These are phyloP conservation scores for Naumovozyma castellii DNA, from an alignment of 805 yeast genomes.

Conservation along the genomic window DNA sequence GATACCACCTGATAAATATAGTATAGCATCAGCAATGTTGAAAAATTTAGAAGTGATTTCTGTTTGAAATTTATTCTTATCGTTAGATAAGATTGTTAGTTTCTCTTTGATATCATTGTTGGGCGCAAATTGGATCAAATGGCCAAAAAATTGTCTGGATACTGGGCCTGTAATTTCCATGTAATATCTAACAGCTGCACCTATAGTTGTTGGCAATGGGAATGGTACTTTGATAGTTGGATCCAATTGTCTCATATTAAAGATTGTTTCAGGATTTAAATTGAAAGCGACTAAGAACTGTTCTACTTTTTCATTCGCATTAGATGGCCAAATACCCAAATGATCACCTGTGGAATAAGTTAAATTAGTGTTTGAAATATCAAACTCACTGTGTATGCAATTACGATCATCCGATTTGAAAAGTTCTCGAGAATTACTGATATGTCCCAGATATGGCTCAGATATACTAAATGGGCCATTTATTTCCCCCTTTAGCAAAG, in stretches of 20 bases:
- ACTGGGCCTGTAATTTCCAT: constrained; percentile 88
- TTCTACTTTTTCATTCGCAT: constrained; percentile 65
- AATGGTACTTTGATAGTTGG: constrained; percentile 53
- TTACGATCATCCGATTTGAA: constrained; percentile 57
- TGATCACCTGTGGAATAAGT: constrained; percentile 94
- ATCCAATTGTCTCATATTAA: constrained; percentile 62
- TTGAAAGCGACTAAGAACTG: constrained; percentile 57
- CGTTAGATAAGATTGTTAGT: constrained; percentile 43
- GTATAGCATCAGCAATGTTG: constrained; percentile 70
- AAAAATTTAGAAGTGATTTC: constrained; percentile 52
- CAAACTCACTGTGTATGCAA: constrained; percentile 88
- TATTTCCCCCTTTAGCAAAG: constrained; percentile 27
- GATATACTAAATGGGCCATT: constrained; percentile 71
- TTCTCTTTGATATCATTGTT: constrained; percentile 38
- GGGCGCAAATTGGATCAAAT: constrained; percentile 79
- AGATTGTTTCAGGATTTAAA: constrained; percentile 44
- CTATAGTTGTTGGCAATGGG: constrained; percentile 82
- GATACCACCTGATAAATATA: constrained; percentile 47
- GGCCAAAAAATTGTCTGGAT: constrained; percentile 74
- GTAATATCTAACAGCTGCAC: constrained; percentile 73
- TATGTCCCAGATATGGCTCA: constrained; percentile 75
- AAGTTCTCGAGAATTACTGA: constrained; percentile 54
- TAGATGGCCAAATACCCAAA: constrained; percentile 89
- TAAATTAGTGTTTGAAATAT: constrained; percentile 61
- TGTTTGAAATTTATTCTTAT: constrained; percentile 58